Conservation (phyloP, 768 basidiomycete genomes). For the Rhodotorula taiwanensis region DNA sequence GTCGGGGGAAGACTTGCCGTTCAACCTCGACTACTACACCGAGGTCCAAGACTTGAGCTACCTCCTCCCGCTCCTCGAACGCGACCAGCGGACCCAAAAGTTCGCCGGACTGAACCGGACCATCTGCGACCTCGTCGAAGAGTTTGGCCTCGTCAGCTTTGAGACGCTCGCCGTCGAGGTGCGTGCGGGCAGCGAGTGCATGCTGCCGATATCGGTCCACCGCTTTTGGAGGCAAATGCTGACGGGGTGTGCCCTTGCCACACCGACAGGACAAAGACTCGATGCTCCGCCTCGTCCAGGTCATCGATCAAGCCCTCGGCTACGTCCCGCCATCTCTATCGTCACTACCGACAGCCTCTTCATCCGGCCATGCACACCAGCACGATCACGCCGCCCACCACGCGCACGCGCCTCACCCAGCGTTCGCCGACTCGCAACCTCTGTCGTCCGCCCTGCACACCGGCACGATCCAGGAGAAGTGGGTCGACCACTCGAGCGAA, state of each 20-base stretch:
- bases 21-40: conserved; percentile 95
- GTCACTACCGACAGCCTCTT: conserved; percentile 36
- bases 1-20: conserved; percentile 94
- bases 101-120: conserved; percentile 77
- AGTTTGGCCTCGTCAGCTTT: conserved; percentile 85
- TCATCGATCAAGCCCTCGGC: conserved; percentile 84
- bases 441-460: conserved; percentile 8
- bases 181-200: conserved; percentile 32
- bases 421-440: conserved; percentile 52
- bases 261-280: conserved; percentile 81
- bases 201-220: background rate
- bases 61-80: conserved; percentile 64
- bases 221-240: background rate
- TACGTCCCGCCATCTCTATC: conserved; percentile 71
- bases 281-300: conserved; percentile 78
- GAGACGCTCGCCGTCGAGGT: conserved; percentile 96
- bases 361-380: conserved; percentile 25
- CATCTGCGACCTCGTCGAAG: conserved; percentile 86
- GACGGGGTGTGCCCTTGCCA: background rate
- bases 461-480: conserved; percentile 24
- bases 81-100: conserved; percentile 55
- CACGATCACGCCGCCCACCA: conserved; percentile 38
- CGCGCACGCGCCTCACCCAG: conserved; percentile 38
- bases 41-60: conserved; percentile 93
- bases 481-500: conserved; percentile 39